Evolutionary conservation across 2,329 filamentous ascomycete genomes (phyloP).

Genomic region (Diaporthe batatas): DNA sequence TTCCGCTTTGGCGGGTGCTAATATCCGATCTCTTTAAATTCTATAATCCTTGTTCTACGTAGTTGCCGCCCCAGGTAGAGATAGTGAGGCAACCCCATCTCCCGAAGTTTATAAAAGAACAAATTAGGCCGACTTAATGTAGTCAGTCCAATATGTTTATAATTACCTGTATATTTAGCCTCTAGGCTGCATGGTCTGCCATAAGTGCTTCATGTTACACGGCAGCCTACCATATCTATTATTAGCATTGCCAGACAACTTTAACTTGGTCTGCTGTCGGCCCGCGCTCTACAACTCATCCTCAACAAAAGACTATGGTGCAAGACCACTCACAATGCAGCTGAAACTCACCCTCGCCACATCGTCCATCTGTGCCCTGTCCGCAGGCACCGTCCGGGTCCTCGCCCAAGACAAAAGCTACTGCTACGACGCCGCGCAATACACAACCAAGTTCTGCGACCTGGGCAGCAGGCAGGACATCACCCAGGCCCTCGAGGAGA

Average conservation of each 20-base stretch:
- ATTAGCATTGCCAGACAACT: neutral
- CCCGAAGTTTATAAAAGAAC: too few relatives aligned
- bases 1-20: too few relatives aligned
- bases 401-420: neutral
- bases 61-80: too few relatives aligned
- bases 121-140: too few relatives aligned
- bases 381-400: neutral
- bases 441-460: neutral
- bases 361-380: neutral
- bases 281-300: neutral
- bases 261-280: too few relatives aligned
- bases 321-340: neutral
- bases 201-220: neutral
- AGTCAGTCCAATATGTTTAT: too few relatives aligned
- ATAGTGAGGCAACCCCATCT: too few relatives aligned
- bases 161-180: slow-evolving; percentile 18
- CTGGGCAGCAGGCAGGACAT: slow-evolving; percentile 9
- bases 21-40: too few relatives aligned
- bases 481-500: slow-evolving; percentile 12
- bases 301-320: too few relatives aligned
- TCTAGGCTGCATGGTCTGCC: neutral
- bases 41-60: too few relatives aligned
- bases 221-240: neutral
- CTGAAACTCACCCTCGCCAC: neutral
- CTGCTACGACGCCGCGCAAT: slow-evolving; percentile 10